These are phyloP conservation scores for Tuctoria greenei DNA, from an alignment of 176 grass and related monocot genomes.

Conservation along the genomic window DNA sequence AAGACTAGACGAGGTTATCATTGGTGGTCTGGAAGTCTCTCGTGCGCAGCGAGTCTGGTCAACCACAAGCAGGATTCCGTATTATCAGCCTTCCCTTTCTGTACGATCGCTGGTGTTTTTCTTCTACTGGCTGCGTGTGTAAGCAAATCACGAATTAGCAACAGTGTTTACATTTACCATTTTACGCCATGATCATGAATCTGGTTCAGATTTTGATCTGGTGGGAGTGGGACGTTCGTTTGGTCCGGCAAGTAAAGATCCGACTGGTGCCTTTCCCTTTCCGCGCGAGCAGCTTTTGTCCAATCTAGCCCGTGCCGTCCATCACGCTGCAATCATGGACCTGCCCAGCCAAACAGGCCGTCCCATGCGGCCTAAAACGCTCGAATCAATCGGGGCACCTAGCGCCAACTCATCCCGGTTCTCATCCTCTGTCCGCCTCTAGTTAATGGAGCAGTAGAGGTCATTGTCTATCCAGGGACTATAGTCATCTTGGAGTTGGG, in stretches of 20 bases:
- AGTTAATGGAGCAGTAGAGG: conserved; percentile 57
- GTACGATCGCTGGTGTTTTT: not conserved
- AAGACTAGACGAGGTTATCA: not conserved
- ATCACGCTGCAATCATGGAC: conserved; percentile 48
- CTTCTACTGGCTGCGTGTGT: not conserved
- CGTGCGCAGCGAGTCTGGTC: not conserved
- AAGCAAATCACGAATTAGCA: not conserved
- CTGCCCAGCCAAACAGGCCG: not conserved
- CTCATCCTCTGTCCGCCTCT: not conserved
- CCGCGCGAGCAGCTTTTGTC: conserved; percentile 31
- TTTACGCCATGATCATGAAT: not conserved
- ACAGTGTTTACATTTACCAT: not conserved
- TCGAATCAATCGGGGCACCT: conserved; percentile 11
- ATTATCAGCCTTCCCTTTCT: not conserved
- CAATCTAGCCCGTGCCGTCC: conserved; percentile 16
- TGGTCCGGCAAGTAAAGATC: conserved; percentile 21
- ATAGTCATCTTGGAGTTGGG: conserved; percentile 89
- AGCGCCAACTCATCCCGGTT: conserved; percentile 21
- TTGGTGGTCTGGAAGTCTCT: conserved; percentile 1
- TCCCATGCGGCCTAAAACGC: conserved; percentile 21
- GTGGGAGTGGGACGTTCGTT: not conserved
- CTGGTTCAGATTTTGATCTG: not conserved
- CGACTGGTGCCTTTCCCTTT: not conserved
- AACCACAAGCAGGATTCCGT: not conserved
- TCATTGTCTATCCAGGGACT: conserved; percentile 96